Percentiles rank a stretch among this genome's conserved stretches.
phyloP scores from a whole-genome alignment of 1,139 yeast genomes.

The Saccharomycopsis hybrid region DNA sequence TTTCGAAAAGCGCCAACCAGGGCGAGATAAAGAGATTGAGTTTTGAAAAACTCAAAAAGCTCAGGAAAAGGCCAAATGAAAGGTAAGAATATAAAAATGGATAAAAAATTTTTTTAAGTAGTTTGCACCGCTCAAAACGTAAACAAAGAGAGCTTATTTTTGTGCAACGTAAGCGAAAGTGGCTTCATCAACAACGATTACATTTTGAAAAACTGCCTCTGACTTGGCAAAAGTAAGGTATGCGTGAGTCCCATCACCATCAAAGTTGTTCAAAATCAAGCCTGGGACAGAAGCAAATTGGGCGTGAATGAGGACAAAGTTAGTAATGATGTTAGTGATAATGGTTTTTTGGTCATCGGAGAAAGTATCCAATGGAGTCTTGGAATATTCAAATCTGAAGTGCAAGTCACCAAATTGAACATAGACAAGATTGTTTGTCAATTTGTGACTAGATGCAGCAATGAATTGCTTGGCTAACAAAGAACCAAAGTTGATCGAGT shows the following conservation, averaged over 20 bases:
- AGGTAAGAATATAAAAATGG: background rate
- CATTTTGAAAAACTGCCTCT: conserved; percentile 4
- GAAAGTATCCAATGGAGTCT: conserved; percentile 1
- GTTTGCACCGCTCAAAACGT: background rate
- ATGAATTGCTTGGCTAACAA: conserved; percentile 6
- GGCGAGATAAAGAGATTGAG: too few species aligned
- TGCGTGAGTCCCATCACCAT: conserved; percentile 18
- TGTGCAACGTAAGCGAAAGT: conserved; percentile 13
- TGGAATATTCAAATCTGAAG: conserved; percentile 6
- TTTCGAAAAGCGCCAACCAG: too few species aligned
- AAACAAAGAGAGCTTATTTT: background rate
- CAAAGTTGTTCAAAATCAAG: conserved; percentile 16
- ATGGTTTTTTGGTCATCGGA: conserved; percentile 12
- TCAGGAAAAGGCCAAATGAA: background rate
- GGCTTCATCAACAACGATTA: conserved; percentile 16
- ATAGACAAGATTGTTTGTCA: conserved; percentile 17
- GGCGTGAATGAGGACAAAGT: conserved; percentile 11
- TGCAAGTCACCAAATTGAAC: conserved; percentile 16
- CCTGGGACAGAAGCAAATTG: conserved; percentile 18
- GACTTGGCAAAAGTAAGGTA: conserved; percentile 14
- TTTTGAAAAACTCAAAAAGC: too few species aligned
- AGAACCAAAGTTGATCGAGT: conserved; percentile 4
- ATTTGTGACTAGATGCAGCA: conserved; percentile 11
- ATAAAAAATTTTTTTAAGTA: too few species aligned
- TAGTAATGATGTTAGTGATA: conserved; percentile 9